Evolutionary conservation across 805 yeast species (phyloP).

Genomic region (Metschnikowia hibisci): DNA sequence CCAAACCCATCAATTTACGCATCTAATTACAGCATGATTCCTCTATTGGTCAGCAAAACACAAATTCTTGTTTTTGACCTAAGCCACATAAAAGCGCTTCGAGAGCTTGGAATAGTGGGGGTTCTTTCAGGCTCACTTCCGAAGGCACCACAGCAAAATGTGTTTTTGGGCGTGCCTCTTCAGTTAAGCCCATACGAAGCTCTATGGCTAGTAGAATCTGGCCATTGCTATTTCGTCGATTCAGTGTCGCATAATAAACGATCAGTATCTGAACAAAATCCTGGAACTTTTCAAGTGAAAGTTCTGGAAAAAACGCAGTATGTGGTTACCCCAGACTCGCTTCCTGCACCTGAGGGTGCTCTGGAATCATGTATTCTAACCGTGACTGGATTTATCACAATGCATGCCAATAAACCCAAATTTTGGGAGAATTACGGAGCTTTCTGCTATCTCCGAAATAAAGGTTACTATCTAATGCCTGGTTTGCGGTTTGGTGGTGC

Average conservation of each 20-base stretch:
- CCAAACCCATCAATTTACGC: not conserved
- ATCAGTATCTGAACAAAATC: not conserved
- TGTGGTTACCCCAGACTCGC: conserved; percentile 12
- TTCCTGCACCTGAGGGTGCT: not conserved
- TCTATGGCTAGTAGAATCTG: conserved; percentile 51
- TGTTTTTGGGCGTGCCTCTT: conserved; percentile 81
- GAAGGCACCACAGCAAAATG: conserved; percentile 88
- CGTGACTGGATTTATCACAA: conserved; percentile 1
- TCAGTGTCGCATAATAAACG: conserved; percentile 26
- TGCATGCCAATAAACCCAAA: conserved; percentile 1
- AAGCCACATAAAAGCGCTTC: conserved; percentile 47
- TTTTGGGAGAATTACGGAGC: conserved; percentile 15
- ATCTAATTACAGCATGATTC: conserved; percentile 10
- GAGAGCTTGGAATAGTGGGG: conserved; percentile 70
- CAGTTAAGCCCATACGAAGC: conserved; percentile 72
- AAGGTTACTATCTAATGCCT: conserved; percentile 62
- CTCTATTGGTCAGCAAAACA: conserved; percentile 17
- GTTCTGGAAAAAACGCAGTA: conserved; percentile 10
- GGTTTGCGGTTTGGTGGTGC: conserved; percentile 91
- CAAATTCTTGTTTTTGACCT: conserved; percentile 57
- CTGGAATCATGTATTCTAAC: not conserved
- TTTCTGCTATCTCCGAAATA: conserved; percentile 39
- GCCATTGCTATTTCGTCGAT: conserved; percentile 43
- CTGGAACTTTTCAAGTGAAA: conserved; percentile 1
- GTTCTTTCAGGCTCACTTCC: conserved; percentile 80